Percentiles rank a stretch among this genome's conserved stretches.
These are phyloP conservation scores for Stramenopiles sp. DNA, from an alignment of 352 stramenopile species.

Conservation along the genomic window DNA sequence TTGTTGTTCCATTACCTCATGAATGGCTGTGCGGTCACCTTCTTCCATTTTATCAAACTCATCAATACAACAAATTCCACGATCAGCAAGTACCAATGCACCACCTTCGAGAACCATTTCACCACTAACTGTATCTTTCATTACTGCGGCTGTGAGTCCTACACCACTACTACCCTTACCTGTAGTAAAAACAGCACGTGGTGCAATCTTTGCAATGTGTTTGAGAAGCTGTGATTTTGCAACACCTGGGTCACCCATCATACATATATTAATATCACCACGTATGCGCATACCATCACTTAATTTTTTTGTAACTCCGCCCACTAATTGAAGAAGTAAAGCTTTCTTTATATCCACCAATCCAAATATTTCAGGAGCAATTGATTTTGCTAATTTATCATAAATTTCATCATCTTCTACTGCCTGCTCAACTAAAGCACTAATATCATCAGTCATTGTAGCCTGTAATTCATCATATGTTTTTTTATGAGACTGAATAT, in stretches of 20 bases:
- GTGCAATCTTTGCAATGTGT: constrained; percentile 76
- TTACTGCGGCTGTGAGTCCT: constrained; percentile 82
- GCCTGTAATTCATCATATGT: constrained; percentile 13
- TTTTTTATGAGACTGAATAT: background rate
- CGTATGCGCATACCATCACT: constrained; percentile 72
- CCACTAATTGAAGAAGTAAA: constrained; percentile 78
- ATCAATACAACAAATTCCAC: constrained; percentile 90
- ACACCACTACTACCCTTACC: constrained; percentile 92
- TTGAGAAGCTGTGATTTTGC: constrained; percentile 97
- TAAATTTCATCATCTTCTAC: constrained; percentile 40
- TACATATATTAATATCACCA: constrained; percentile 89
- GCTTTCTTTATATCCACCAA: constrained; percentile 97
- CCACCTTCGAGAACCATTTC: constrained; percentile 51
- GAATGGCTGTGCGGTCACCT: constrained; percentile 81
- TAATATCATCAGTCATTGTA: constrained; percentile 26
- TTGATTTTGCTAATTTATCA: constrained; percentile 52
- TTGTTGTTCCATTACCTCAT: constrained; percentile 99
- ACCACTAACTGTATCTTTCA: constrained; percentile 51
- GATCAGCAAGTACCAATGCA: constrained; percentile 88
- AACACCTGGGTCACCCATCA: constrained; percentile 86
- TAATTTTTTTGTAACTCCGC: constrained; percentile 25
- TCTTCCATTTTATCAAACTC: constrained; percentile 95
- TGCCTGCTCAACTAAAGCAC: constrained; percentile 25
- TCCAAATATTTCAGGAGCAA: constrained; percentile 96
- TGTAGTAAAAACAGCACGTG: constrained; percentile 92